These are phyloP conservation scores for Penicillium canariense DNA, from an alignment of 495 filamentous ascomycete species.

Conservation along the genomic window DNA sequence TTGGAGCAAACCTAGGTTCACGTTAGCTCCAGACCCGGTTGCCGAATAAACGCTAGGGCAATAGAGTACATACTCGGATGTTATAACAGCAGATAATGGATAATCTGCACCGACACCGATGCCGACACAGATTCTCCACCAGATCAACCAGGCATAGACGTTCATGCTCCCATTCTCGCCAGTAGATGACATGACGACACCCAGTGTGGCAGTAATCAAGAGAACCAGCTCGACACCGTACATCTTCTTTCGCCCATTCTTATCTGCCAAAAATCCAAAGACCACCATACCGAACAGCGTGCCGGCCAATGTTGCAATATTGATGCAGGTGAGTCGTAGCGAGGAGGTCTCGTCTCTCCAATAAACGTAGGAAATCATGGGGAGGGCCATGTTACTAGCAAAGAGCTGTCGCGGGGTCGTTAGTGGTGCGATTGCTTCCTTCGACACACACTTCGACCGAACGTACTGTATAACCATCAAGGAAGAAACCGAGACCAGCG, in stretches of 20 bases:
- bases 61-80: slow-evolving; percentile 48
- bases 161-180: slow-evolving; percentile 50
- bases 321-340: slow-evolving; percentile 49
- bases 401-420: slow-evolving; percentile 45
- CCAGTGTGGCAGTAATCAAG: slow-evolving; percentile 54
- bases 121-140: slow-evolving; percentile 57
- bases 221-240: slow-evolving; percentile 64
- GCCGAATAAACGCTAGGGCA: background rate
- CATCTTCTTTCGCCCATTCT: slow-evolving; percentile 58
- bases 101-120: slow-evolving; percentile 59
- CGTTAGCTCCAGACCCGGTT: slow-evolving; percentile 7
- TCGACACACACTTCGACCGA: background rate
- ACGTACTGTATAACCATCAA: slow-evolving; percentile 65
- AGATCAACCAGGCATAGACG: slow-evolving; percentile 55
- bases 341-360: slow-evolving; percentile 47
- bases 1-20: slow-evolving; percentile 52
- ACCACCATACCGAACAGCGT: slow-evolving; percentile 58
- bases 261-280: slow-evolving; percentile 63
- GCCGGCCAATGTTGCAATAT: slow-evolving; percentile 57
- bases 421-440: background rate
- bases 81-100: slow-evolving; percentile 59
- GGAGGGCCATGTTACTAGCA: slow-evolving; percentile 61
- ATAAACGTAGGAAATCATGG: slow-evolving; percentile 62
- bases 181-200: slow-evolving; percentile 48
- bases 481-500: slow-evolving; percentile 65